Conservation (phyloP, 176 grass and related monocot genomes). For the Tuctoria greenei region DNA sequence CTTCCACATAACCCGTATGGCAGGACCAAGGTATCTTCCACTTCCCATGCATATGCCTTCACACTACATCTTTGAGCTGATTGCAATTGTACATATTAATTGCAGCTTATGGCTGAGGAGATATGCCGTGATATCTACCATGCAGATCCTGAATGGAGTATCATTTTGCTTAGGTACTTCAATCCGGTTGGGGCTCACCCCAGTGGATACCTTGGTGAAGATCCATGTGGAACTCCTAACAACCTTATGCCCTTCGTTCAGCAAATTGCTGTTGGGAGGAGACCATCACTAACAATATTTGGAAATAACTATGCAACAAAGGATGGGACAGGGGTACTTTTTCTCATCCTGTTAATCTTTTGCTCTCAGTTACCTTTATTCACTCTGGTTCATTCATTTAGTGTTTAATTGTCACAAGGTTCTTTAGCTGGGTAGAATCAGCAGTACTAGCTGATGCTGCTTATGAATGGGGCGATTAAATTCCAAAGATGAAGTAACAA, state of each 20-base stretch:
- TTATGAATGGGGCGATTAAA: slow-evolving; percentile 13
- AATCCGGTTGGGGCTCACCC: slow-evolving; percentile 95
- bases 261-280: slow-evolving; percentile 96
- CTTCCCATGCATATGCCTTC: slow-evolving; percentile 28
- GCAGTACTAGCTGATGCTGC: background rate
- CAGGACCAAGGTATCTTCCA: slow-evolving; percentile 71
- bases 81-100: slow-evolving; percentile 34
- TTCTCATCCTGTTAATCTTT: slow-evolving; percentile 17
- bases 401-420: background rate
- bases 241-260: slow-evolving; percentile 99
- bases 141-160: slow-evolving; percentile 82
- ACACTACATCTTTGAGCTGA: slow-evolving; percentile 32
- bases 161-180: slow-evolving; percentile 94
- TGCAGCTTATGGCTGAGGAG: slow-evolving; percentile 88
- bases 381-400: slow-evolving; percentile 4
- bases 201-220: slow-evolving; percentile 91
- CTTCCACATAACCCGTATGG: slow-evolving; percentile 89
- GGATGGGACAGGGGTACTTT: slow-evolving; percentile 89
- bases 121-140: slow-evolving; percentile 82
- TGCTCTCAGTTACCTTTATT: slow-evolving; percentile 15
- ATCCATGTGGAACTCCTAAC: slow-evolving; percentile 86
- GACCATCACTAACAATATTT: slow-evolving; percentile 78
- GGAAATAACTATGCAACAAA: slow-evolving; percentile 90
- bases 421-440: slow-evolving; percentile 2
- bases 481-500: slow-evolving; percentile 1